Conservation (phyloP, 2,329 filamentous ascomycete species). For the Ilyonectria mors-panacis region DNA sequence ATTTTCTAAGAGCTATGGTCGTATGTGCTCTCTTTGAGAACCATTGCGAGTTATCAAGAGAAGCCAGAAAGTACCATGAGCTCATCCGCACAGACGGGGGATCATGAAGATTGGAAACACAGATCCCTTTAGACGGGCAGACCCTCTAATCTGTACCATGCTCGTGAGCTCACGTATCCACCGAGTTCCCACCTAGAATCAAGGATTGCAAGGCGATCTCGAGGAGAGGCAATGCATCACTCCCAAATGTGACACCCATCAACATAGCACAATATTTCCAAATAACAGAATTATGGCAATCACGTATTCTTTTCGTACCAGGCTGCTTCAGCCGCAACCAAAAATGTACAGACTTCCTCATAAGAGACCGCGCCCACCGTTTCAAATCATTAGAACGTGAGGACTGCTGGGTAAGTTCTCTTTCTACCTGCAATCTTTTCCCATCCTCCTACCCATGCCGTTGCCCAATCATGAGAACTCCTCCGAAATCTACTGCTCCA, state of each 20-base stretch:
- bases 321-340: conserved; percentile 36
- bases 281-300: conserved; percentile 30
- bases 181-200: too few species aligned
- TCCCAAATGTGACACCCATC: background rate
- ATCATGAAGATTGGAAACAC: too few species aligned
- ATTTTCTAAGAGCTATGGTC: too few species aligned
- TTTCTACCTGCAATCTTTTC: conserved; percentile 39
- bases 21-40: too few species aligned
- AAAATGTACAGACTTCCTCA: conserved; percentile 25
- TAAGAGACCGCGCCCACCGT: conserved; percentile 44
- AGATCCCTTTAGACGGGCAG: too few species aligned
- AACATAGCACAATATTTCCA: background rate
- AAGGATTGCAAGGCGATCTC: too few species aligned
- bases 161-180: too few species aligned
- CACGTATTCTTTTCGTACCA: conserved; percentile 47
- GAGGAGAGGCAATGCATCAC: background rate
- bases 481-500: conserved; percentile 36
- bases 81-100: too few species aligned
- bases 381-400: conserved; percentile 50
- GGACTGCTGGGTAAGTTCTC: conserved; percentile 24
- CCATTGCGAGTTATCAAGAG: too few species aligned
- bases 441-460: conserved; percentile 25
- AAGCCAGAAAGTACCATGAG: too few species aligned
- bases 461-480: conserved; percentile 30
- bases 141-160: too few species aligned